These are phyloP conservation scores for Pholiota molesta DNA, from an alignment of 768 basidiomycete species.

Conservation along the genomic window DNA sequence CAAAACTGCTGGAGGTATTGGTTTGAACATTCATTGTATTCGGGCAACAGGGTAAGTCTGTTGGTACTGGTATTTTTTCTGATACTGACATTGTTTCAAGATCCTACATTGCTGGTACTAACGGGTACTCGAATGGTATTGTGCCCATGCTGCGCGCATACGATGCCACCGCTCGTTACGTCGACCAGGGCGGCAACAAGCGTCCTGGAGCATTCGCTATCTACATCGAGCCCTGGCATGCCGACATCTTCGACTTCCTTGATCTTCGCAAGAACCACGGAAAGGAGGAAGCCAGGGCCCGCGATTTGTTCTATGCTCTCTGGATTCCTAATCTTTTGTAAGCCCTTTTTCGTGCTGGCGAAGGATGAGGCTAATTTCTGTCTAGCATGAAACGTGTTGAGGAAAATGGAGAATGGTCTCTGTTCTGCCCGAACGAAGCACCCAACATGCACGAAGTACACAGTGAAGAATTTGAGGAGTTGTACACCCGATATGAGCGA, in stretches of 20 bases:
- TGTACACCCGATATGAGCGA: slow-evolving; percentile 86
- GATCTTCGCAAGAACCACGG: slow-evolving; percentile 99
- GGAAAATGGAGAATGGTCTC: slow-evolving; percentile 84
- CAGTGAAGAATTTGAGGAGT: slow-evolving; percentile 85
- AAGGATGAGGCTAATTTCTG: neutral
- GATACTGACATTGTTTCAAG: slow-evolving; percentile 41
- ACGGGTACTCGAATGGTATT: slow-evolving; percentile 98
- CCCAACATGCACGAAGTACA: slow-evolving; percentile 87
- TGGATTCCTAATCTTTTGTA: slow-evolving; percentile 98
- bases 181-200: slow-evolving; percentile 99
- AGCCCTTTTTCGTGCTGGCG: slow-evolving; percentile 26
- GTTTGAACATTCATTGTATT: slow-evolving; percentile 94
- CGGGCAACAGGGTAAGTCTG: slow-evolving; percentile 84
- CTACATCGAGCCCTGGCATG: slow-evolving; percentile 99
- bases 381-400: slow-evolving; percentile 96
- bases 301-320: slow-evolving; percentile 96
- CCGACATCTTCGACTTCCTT: slow-evolving; percentile 96
- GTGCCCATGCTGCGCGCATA: slow-evolving; percentile 99
- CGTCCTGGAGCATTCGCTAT: slow-evolving; percentile 98
- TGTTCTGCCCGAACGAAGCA: slow-evolving; percentile 98
- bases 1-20: slow-evolving; percentile 98
- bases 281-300: slow-evolving; percentile 95
- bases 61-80: neutral
- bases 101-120: slow-evolving; percentile 98
- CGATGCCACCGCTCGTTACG: slow-evolving; percentile 97